A percentile compares a stretch with the other conserved stretches of the same genome.
These are phyloP conservation scores for Sporothrix mexicana DNA, from an alignment of 2,329 filamentous ascomycete genomes.

Conservation along the genomic window DNA sequence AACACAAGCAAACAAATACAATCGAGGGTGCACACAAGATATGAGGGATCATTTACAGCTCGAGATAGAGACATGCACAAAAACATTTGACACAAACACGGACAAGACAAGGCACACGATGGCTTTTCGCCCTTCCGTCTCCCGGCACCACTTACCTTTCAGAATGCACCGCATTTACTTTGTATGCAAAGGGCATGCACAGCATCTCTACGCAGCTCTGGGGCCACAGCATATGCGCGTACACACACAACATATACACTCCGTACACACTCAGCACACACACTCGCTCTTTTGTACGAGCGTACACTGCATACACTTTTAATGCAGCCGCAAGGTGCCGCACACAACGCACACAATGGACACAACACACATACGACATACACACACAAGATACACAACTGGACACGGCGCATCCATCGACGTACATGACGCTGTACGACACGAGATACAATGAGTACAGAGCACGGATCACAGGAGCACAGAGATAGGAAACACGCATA, in stretches of 20 bases:
- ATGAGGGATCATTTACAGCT: not conserved
- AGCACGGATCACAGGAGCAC: not conserved
- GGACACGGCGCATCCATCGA: conserved; percentile 1
- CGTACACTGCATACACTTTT: conserved; percentile 8
- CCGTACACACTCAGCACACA: not conserved
- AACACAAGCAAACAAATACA: not conserved
- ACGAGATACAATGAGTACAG: not conserved
- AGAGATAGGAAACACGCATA: not conserved
- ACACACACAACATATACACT: not conserved
- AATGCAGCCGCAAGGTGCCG: not conserved
- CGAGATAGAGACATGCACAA: not conserved
- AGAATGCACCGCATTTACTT: not conserved
- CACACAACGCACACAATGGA: not conserved
- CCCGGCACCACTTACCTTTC: conserved; percentile 2
- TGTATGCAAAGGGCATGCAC: not conserved
- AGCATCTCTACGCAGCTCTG: conserved; percentile 8
- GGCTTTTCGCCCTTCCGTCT: not conserved
- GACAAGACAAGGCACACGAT: not conserved
- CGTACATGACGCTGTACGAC: conserved; percentile 8
- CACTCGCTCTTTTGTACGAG: not conserved
- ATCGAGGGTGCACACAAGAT: not conserved
- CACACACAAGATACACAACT: not conserved
- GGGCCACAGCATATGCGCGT: conserved; percentile 7
- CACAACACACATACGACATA: conserved; percentile 1
- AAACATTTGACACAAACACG: conserved; percentile 3